A percentile compares a stretch with the other conserved stretches of the same genome.
Evolutionary conservation across 2,329 filamentous ascomycete genomes (phyloP).

Genomic region (Cladosporium phlei): DNA sequence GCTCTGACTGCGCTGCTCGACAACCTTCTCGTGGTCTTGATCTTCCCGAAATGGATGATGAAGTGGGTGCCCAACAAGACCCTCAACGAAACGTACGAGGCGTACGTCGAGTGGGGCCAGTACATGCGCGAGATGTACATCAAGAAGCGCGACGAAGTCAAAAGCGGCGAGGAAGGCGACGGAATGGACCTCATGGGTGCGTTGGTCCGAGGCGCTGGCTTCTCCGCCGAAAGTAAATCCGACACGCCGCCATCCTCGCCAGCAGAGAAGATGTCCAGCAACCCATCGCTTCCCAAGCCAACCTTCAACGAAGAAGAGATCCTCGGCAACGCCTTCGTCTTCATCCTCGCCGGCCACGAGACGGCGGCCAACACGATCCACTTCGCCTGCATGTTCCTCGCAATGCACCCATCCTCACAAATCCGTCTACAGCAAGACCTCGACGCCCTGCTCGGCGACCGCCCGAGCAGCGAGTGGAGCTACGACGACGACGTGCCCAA

Average conservation of each 20-base stretch:
- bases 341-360: slow-evolving; percentile 71
- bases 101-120: slow-evolving; percentile 58
- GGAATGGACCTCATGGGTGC: slow-evolving; percentile 55
- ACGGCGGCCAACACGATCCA: slow-evolving; percentile 73
- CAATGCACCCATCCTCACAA: slow-evolving; percentile 60
- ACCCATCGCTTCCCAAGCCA: slow-evolving; percentile 33
- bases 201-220: slow-evolving; percentile 45
- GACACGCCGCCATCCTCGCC: slow-evolving; percentile 12
- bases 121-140: slow-evolving; percentile 68
- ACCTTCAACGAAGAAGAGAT: slow-evolving; percentile 60
- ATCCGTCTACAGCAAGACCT: slow-evolving; percentile 64
- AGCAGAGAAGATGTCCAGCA: slow-evolving; percentile 33
- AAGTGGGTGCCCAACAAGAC: slow-evolving; percentile 48
- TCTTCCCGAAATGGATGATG: slow-evolving; percentile 56
- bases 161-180: slow-evolving; percentile 34
- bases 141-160: slow-evolving; percentile 52
- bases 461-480: slow-evolving; percentile 60
- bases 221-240: slow-evolving; percentile 19
- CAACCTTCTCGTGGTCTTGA: slow-evolving; percentile 57
- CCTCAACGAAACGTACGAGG: slow-evolving; percentile 49
- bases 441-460: slow-evolving; percentile 57
- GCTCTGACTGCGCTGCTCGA: slow-evolving; percentile 60
- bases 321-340: slow-evolving; percentile 62
- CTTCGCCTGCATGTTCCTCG: slow-evolving; percentile 65
- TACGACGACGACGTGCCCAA: slow-evolving; percentile 64